These are phyloP conservation scores for Trifolium repens DNA, from an alignment of 306 rosid genomes.

Conservation along the genomic window DNA sequence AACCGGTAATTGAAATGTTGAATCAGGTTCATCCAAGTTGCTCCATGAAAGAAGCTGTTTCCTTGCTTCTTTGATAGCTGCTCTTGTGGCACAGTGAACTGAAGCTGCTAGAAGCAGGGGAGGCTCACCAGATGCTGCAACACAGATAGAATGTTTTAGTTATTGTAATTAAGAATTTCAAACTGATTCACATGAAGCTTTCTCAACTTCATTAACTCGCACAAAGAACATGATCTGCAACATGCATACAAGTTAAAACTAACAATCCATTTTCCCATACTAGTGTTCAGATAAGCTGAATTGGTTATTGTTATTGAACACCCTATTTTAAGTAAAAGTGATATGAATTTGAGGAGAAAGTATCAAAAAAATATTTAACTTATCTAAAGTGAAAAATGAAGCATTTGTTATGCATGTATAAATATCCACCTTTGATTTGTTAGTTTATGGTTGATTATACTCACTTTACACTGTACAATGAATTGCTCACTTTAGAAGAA, in stretches of 20 bases:
- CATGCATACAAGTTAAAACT: background rate
- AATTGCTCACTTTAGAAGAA: background rate
- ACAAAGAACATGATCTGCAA: constrained; percentile 9
- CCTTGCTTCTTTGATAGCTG: constrained; percentile 80
- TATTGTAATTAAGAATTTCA: background rate
- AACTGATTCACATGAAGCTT: background rate
- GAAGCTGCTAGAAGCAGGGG: constrained; percentile 85
- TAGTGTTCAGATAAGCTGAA: constrained; percentile 11
- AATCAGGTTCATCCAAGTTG: constrained; percentile 40
- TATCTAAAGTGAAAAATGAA: background rate
- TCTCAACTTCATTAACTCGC: constrained; percentile 4
- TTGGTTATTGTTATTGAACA: background rate
- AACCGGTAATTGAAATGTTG: constrained; percentile 65
- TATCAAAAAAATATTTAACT: background rate
- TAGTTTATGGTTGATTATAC: background rate
- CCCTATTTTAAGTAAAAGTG: constrained; percentile 3
- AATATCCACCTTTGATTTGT: background rate
- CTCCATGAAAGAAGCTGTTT: constrained; percentile 77
- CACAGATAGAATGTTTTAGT: constrained; percentile 1
- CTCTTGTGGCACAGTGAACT: constrained; percentile 85
- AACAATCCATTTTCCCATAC: background rate
- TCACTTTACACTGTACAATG: background rate
- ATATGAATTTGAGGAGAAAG: background rate
- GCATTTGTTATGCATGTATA: background rate
- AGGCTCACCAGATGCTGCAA: constrained; percentile 95